Evolutionary conservation across 176 grass and related monocot species (phyloP).

Genomic region (Juncus effusus): DNA sequence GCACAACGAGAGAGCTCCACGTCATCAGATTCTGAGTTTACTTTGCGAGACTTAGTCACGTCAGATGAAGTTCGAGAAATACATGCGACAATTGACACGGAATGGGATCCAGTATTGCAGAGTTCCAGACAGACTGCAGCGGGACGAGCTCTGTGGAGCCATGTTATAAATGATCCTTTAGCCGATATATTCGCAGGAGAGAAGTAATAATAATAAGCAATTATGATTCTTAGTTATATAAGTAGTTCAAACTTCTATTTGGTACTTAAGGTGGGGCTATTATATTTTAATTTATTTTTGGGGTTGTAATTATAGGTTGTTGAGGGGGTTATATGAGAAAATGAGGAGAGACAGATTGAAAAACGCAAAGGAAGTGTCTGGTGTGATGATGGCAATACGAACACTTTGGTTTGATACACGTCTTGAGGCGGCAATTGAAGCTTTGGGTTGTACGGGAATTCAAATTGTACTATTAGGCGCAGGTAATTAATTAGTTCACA

Average conservation of each 20-base stretch:
- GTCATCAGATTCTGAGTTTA: background rate
- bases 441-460: slow-evolving; percentile 35
- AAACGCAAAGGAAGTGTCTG: slow-evolving; percentile 63
- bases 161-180: slow-evolving; percentile 58
- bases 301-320: slow-evolving; percentile 18
- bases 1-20: slow-evolving; percentile 24
- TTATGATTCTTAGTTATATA: too few relatives aligned
- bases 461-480: slow-evolving; percentile 93
- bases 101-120: slow-evolving; percentile 75
- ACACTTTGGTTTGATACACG: slow-evolving; percentile 86
- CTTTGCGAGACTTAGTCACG: slow-evolving; percentile 23
- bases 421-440: slow-evolving; percentile 55
- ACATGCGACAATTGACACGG: slow-evolving; percentile 60
- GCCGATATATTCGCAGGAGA: slow-evolving; percentile 75
- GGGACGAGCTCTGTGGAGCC: slow-evolving; percentile 64
- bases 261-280: too few relatives aligned
- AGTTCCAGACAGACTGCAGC: slow-evolving; percentile 96
- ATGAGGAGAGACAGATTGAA: slow-evolving; percentile 63
- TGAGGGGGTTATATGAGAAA: slow-evolving; percentile 53
- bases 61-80: slow-evolving; percentile 53
- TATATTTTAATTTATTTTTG: too few relatives aligned
- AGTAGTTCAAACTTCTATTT: too few relatives aligned
- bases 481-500: slow-evolving; percentile 41
- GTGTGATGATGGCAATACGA: slow-evolving; percentile 82
- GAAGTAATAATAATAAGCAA: background rate